Percentiles rank a stretch among this genome's conserved stretches.
These are phyloP conservation scores for Cladosporium sp. DNA, from an alignment of 2,329 filamentous ascomycete genomes.

Conservation along the genomic window DNA sequence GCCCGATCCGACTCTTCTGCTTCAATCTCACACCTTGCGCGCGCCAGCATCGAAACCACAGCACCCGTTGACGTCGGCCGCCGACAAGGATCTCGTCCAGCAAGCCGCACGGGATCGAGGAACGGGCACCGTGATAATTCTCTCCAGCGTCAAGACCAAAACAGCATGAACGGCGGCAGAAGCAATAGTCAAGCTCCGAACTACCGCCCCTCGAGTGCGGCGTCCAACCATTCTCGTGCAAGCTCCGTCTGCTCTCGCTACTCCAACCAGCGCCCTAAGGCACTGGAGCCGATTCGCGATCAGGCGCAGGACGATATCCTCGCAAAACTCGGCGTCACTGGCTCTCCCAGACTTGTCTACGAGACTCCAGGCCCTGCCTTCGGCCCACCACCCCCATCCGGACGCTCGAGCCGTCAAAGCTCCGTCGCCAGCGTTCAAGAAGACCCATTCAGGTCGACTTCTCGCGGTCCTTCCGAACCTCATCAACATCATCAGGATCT, in stretches of 20 bases:
- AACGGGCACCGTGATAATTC: slow-evolving; percentile 21
- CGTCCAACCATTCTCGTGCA: slow-evolving; percentile 29
- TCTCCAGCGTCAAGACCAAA: slow-evolving; percentile 6
- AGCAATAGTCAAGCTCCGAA: slow-evolving; percentile 13
- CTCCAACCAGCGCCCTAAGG: slow-evolving; percentile 27
- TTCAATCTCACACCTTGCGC: slow-evolving; percentile 8
- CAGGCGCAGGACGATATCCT: slow-evolving; percentile 38
- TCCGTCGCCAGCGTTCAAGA: slow-evolving; percentile 16
- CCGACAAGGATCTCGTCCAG: background rate
- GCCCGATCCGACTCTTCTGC: slow-evolving; percentile 9
- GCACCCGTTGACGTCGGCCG: background rate
- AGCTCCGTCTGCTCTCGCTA: slow-evolving; percentile 31
- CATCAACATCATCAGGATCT: background rate
- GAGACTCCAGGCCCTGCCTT: slow-evolving; percentile 40
- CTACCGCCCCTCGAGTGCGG: slow-evolving; percentile 13
- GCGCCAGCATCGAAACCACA: slow-evolving; percentile 11
- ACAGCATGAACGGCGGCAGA: background rate
- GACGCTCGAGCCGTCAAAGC: slow-evolving; percentile 16
- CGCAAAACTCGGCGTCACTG: slow-evolving; percentile 39
- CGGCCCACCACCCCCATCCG: slow-evolving; percentile 31
- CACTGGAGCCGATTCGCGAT: slow-evolving; percentile 31
- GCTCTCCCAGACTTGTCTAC: slow-evolving; percentile 39
- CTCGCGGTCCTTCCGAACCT: slow-evolving; percentile 4
- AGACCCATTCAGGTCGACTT: background rate
- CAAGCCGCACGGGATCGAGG: slow-evolving; percentile 12